Percentiles rank a stretch among this genome's conserved stretches.
phyloP scores from a whole-genome alignment of 2,329 filamentous ascomycete genomes.

The Epichloe coenophiala region DNA sequence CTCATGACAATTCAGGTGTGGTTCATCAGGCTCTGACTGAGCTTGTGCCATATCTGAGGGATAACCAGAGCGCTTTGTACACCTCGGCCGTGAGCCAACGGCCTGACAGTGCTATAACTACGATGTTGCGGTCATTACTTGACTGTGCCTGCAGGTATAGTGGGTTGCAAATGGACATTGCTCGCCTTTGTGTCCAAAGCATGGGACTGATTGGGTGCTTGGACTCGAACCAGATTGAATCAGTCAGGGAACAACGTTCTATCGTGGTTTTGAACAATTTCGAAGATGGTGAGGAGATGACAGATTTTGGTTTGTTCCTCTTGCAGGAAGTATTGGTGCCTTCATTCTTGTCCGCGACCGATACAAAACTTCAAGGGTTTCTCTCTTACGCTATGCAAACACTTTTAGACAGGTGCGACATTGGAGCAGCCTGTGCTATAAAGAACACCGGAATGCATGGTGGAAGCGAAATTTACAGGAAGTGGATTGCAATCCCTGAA shows the following conservation, averaged over 20 bases:
- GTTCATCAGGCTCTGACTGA: slow-evolving; percentile 72
- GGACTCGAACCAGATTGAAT: slow-evolving; percentile 81
- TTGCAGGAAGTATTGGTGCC: slow-evolving; percentile 81
- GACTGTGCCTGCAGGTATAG: slow-evolving; percentile 78
- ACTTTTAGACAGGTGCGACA: slow-evolving; percentile 63
- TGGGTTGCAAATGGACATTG: slow-evolving; percentile 50
- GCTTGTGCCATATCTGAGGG: slow-evolving; percentile 56
- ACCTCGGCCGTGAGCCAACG: slow-evolving; percentile 71
- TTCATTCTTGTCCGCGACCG: slow-evolving; percentile 80
- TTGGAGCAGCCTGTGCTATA: slow-evolving; percentile 42
- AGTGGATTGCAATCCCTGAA: slow-evolving; percentile 70
- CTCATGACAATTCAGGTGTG: slow-evolving; percentile 75
- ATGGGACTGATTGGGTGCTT: slow-evolving; percentile 83
- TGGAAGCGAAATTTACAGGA: slow-evolving; percentile 48
- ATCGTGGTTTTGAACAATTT: slow-evolving; percentile 86
- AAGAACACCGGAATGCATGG: slow-evolving; percentile 28
- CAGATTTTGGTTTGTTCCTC: slow-evolving; percentile 74
- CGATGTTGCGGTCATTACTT: slow-evolving; percentile 63
- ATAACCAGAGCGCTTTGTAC: slow-evolving; percentile 67
- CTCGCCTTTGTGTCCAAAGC: slow-evolving; percentile 63
- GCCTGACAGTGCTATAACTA: slow-evolving; percentile 59
- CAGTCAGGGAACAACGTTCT: slow-evolving; percentile 62
- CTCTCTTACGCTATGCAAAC: slow-evolving; percentile 93
- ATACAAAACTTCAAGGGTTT: slow-evolving; percentile 78
- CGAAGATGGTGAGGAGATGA: slow-evolving; percentile 58